Evolutionary conservation across 768 basidiomycete species (phyloP).

Genomic region (Leccinum aurantiacum): DNA sequence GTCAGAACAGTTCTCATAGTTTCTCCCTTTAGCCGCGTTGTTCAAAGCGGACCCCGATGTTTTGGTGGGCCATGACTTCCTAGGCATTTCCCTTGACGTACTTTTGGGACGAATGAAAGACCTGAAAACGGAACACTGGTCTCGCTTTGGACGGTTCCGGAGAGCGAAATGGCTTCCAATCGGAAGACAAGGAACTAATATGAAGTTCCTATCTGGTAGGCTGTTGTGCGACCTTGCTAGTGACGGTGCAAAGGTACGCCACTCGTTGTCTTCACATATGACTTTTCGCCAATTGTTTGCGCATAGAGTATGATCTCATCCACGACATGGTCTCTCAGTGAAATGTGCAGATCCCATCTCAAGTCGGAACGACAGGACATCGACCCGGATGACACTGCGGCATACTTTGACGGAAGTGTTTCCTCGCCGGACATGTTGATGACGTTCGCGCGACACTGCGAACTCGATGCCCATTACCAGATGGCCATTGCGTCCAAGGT

Average conservation of each 20-base stretch:
- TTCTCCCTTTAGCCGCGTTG: conserved; percentile 53
- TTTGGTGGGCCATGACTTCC: conserved; percentile 92
- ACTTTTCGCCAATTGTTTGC: background rate
- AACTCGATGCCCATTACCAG: conserved; percentile 93
- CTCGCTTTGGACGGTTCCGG: conserved; percentile 87
- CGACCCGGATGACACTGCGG: conserved; percentile 91
- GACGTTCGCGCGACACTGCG: conserved; percentile 90
- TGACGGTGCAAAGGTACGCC: conserved; percentile 84
- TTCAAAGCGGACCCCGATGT: conserved; percentile 92
- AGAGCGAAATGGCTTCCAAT: conserved; percentile 80
- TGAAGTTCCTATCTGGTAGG: conserved; percentile 80
- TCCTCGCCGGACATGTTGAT: conserved; percentile 74
- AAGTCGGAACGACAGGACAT: conserved; percentile 88
- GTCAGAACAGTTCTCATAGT: background rate
- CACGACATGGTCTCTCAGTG: conserved; percentile 96
- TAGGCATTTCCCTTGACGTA: conserved; percentile 87
- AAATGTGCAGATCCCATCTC: conserved; percentile 93
- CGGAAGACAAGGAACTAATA: conserved; percentile 79
- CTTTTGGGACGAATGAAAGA: conserved; percentile 89
- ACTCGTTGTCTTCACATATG: background rate
- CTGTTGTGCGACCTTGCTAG: conserved; percentile 91
- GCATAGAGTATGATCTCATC: conserved; percentile 91
- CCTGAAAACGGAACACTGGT: conserved; percentile 91
- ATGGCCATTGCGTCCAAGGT: conserved; percentile 97
- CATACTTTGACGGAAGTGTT: conserved; percentile 84